phyloP scores from a whole-genome alignment of 257 asterid species.

The Dorcoceras hygrometricum region DNA sequence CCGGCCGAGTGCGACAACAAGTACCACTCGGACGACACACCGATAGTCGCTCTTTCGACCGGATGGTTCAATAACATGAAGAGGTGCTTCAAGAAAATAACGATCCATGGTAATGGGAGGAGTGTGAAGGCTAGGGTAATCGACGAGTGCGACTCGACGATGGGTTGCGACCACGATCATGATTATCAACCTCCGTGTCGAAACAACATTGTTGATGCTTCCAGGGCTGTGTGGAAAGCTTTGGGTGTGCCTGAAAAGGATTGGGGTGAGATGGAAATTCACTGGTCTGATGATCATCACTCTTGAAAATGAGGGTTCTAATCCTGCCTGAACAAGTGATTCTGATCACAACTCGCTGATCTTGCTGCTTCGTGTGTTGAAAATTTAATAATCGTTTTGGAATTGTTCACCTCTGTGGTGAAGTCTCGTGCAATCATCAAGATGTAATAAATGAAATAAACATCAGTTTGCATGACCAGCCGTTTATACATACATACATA shows the following conservation, averaged over 20 bases:
- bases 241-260: conserved; percentile 13
- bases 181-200: conserved; percentile 48
- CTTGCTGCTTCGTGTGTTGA: too few relatives aligned
- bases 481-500: too few relatives aligned
- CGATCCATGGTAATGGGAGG: conserved; percentile 36
- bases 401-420: too few relatives aligned
- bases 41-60: conserved; percentile 41
- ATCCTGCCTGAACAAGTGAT: too few relatives aligned
- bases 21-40: conserved; percentile 38
- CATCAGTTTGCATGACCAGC: too few relatives aligned
- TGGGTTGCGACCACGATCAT: conserved; percentile 46
- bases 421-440: too few relatives aligned
- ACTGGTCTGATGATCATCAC: conserved; percentile 45
- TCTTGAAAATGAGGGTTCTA: conserved; percentile 4
- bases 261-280: conserved; percentile 38
- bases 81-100: conserved; percentile 34
- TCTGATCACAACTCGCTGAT: too few relatives aligned
- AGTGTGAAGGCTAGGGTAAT: conserved; percentile 47
- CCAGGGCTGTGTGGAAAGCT: conserved; percentile 39
- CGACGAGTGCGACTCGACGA: conserved; percentile 49
- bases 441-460: too few relatives aligned
- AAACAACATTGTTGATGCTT: conserved; percentile 40
- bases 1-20: conserved; percentile 3
- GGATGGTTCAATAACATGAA: conserved; percentile 39
- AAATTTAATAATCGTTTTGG: too few relatives aligned